Percentiles rank a stretch among this genome's conserved stretches.
These are phyloP conservation scores for Scytalidium sp. DNA, from an alignment of 2,329 filamentous ascomycete species.

Conservation along the genomic window DNA sequence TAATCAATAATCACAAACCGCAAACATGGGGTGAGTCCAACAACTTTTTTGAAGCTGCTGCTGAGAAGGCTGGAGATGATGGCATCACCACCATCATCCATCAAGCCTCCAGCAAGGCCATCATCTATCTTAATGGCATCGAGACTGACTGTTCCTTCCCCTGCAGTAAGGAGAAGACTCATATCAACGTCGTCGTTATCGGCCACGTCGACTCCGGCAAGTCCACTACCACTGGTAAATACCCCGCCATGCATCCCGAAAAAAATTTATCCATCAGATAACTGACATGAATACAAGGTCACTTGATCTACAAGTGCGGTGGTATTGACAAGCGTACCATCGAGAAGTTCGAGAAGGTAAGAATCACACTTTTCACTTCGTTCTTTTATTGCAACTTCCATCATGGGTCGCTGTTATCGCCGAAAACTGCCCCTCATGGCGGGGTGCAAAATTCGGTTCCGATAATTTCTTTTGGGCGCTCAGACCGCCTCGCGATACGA, in stretches of 20 bases:
- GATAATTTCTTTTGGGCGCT: slow-evolving; percentile 20
- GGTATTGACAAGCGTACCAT: slow-evolving; percentile 99
- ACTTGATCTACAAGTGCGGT: slow-evolving; percentile 99
- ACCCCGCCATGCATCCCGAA: background rate
- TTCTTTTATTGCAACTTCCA: slow-evolving; percentile 14
- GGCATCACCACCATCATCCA: slow-evolving; percentile 7
- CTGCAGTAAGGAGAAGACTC: slow-evolving; percentile 87
- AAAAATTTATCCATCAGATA: slow-evolving; percentile 11
- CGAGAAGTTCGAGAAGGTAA: slow-evolving; percentile 99
- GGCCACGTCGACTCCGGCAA: slow-evolving; percentile 99
- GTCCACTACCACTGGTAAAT: slow-evolving; percentile 91
- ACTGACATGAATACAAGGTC: slow-evolving; percentile 51
- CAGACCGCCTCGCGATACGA: slow-evolving; percentile 13
- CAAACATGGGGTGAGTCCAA: slow-evolving; percentile 30
- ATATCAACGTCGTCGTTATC: slow-evolving; percentile 98
- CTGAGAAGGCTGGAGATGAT: no score
- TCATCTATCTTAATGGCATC: slow-evolving; percentile 12
- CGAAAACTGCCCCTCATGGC: slow-evolving; percentile 27
- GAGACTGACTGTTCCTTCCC: slow-evolving; percentile 19
- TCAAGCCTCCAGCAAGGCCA: slow-evolving; percentile 10
- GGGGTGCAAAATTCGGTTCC: slow-evolving; percentile 24
- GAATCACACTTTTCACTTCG: slow-evolving; percentile 24
- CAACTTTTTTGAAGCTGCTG: no score
- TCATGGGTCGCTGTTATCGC: slow-evolving; percentile 19
- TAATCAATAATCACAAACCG: slow-evolving; percentile 22